Conservation (phyloP, 805 yeast species). For the Barnettozyma pratensis region DNA sequence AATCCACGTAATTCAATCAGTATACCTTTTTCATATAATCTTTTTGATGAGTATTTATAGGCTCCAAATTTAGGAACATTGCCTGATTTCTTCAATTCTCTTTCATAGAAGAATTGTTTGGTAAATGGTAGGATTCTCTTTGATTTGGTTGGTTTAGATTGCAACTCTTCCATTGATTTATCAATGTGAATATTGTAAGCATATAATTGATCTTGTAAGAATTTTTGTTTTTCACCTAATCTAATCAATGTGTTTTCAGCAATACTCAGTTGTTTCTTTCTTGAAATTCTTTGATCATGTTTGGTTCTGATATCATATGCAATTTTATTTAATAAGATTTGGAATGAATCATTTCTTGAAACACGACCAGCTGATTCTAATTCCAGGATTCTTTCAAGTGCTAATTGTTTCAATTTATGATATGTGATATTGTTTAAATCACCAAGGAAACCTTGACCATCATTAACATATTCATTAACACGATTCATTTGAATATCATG, state of each 20-base stretch:
- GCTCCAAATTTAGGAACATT: slow-evolving; percentile 72
- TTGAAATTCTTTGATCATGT: slow-evolving; percentile 42
- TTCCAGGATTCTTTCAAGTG: slow-evolving; percentile 70
- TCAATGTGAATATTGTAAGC: slow-evolving; percentile 44
- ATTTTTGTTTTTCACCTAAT: slow-evolving; percentile 40
- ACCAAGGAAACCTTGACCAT: slow-evolving; percentile 42
- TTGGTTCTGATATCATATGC: slow-evolving; percentile 71
- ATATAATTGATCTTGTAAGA: slow-evolving; percentile 35
- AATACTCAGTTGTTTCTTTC: slow-evolving; percentile 40
- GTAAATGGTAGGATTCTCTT: slow-evolving; percentile 48
- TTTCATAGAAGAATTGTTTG: slow-evolving; percentile 70
- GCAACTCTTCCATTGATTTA: slow-evolving; percentile 45
- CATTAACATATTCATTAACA: slow-evolving; percentile 35
- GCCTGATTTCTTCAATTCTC: slow-evolving; percentile 62
- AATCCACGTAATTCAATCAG: slow-evolving; percentile 56
- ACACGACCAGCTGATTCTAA: slow-evolving; percentile 65
- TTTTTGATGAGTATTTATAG: slow-evolving; percentile 69
- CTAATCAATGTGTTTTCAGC: slow-evolving; percentile 40
- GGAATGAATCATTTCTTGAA: slow-evolving; percentile 66
- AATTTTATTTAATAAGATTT: slow-evolving; percentile 73
- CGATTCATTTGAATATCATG: slow-evolving; percentile 30
- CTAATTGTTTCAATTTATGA: slow-evolving; percentile 70
- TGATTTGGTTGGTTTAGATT: slow-evolving; percentile 30
- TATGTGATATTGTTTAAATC: slow-evolving; percentile 48
- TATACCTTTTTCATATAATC: slow-evolving; percentile 68